Conservation (phyloP, 1,284 basidiomycete species). For the Meira nashicola region DNA sequence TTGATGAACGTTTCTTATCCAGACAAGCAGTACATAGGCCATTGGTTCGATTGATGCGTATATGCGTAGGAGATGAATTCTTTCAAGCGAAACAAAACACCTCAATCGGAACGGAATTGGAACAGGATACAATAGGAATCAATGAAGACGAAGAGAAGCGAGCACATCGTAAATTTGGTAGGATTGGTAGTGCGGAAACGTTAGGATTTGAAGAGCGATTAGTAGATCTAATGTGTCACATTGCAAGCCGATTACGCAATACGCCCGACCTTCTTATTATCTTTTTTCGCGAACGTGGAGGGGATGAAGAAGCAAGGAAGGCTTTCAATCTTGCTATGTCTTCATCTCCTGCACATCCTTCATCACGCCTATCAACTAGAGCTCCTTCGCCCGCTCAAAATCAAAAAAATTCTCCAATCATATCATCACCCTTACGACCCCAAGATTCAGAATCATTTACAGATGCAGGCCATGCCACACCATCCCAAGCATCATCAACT, state of each 20-base stretch:
- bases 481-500: background rate
- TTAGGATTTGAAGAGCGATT: slow-evolving; percentile 24
- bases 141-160: slow-evolving; percentile 35
- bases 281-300: slow-evolving; percentile 26
- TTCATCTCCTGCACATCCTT: slow-evolving; percentile 13
- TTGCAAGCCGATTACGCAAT: slow-evolving; percentile 40
- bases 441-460: background rate
- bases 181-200: slow-evolving; percentile 13
- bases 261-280: slow-evolving; percentile 42
- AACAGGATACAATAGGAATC: background rate
- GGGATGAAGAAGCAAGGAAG: slow-evolving; percentile 6
- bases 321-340: background rate
- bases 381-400: slow-evolving; percentile 22
- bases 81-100: slow-evolving; percentile 9
- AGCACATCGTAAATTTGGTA: slow-evolving; percentile 17
- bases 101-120: slow-evolving; percentile 17
- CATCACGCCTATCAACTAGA: slow-evolving; percentile 24
- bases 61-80: slow-evolving; percentile 78
- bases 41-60: slow-evolving; percentile 75
- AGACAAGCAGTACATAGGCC: slow-evolving; percentile 64
- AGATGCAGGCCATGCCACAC: background rate
- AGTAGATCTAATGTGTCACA: slow-evolving; percentile 46
- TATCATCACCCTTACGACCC: slow-evolving; percentile 6
- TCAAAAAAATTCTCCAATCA: slow-evolving; percentile 19
- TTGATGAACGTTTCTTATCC: slow-evolving; percentile 49